A percentile compares a stretch with the other conserved stretches of the same genome.
Evolutionary conservation across 2,329 filamentous ascomycete species (phyloP).

Genomic region (Alternaria metachromatica): DNA sequence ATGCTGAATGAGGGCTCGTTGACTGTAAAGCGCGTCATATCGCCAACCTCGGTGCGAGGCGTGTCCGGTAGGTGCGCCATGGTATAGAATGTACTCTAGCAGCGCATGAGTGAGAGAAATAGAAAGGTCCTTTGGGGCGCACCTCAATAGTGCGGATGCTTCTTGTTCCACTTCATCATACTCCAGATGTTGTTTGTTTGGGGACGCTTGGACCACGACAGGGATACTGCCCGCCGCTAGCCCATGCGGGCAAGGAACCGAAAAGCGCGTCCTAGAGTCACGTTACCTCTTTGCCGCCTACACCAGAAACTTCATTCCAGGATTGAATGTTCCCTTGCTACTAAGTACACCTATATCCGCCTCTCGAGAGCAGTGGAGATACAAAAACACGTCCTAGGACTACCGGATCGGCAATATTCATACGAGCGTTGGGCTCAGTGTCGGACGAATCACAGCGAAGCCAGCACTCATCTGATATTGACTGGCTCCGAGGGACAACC

Average conservation of each 20-base stretch:
- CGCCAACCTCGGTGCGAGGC: slow-evolving; percentile 82
- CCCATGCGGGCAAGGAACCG: slow-evolving; percentile 20
- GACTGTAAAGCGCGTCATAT: slow-evolving; percentile 75
- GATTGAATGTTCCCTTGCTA: background rate
- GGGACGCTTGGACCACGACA: slow-evolving; percentile 20
- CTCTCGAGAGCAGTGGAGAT: background rate
- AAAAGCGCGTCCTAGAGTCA: slow-evolving; percentile 25
- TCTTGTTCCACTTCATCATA: slow-evolving; percentile 14
- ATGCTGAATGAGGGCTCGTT: slow-evolving; percentile 81
- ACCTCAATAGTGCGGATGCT: slow-evolving; percentile 15
- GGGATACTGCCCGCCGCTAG: slow-evolving; percentile 13
- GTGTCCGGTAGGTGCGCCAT: slow-evolving; percentile 73
- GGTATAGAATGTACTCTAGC: slow-evolving; percentile 22
- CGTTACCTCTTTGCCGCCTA: slow-evolving; percentile 26
- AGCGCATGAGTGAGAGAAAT: slow-evolving; percentile 42
- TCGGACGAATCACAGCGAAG: background rate
- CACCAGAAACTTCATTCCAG: background rate
- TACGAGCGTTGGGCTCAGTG: background rate
- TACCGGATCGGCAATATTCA: background rate
- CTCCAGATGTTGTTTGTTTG: slow-evolving; percentile 29
- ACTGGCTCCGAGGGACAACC: background rate
- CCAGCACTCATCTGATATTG: background rate
- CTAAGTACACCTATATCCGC: background rate
- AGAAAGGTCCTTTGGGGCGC: slow-evolving; percentile 14
- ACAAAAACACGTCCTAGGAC: fast-evolving